Evolutionary conservation across 176 grass and related monocot species (phyloP).

Genomic region (Bothriochloa decipiens): DNA sequence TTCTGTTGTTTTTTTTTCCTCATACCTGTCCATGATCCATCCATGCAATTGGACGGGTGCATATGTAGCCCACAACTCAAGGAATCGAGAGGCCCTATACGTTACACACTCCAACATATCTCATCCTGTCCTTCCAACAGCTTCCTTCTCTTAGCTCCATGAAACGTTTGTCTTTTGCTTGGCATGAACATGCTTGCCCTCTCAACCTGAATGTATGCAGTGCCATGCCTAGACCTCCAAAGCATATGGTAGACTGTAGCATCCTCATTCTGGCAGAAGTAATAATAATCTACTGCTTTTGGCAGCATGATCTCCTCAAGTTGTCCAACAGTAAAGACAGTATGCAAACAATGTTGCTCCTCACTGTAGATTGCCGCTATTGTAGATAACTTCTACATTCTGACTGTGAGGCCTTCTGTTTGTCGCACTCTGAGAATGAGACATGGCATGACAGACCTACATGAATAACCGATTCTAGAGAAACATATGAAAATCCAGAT

Average conservation of each 20-base stretch:
- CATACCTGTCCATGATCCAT: not conserved
- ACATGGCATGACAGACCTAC: no score
- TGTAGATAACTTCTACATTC: not conserved
- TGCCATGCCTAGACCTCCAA: conserved; percentile 32
- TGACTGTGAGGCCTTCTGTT: no score
- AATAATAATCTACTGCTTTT: not conserved
- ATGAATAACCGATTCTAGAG: no score
- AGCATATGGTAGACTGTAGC: conserved; percentile 1
- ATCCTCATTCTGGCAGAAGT: not conserved
- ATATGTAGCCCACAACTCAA: not conserved
- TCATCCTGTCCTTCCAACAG: not conserved
- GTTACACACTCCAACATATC: not conserved
- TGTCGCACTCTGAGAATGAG: no score
- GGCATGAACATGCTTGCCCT: not conserved
- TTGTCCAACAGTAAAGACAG: not conserved
- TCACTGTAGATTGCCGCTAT: not conserved
- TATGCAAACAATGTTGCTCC: not conserved
- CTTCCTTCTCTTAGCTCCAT: not conserved
- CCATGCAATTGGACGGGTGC: not conserved
- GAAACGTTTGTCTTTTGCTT: not conserved
- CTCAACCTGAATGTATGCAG: not conserved
- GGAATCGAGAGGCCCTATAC: not conserved
- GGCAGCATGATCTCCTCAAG: not conserved
- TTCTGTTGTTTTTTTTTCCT: not conserved
- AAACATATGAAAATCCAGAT: no score